Evolutionary conservation across 441 rosid genomes (phyloP).

Genomic region (Mallotus japonicus): DNA sequence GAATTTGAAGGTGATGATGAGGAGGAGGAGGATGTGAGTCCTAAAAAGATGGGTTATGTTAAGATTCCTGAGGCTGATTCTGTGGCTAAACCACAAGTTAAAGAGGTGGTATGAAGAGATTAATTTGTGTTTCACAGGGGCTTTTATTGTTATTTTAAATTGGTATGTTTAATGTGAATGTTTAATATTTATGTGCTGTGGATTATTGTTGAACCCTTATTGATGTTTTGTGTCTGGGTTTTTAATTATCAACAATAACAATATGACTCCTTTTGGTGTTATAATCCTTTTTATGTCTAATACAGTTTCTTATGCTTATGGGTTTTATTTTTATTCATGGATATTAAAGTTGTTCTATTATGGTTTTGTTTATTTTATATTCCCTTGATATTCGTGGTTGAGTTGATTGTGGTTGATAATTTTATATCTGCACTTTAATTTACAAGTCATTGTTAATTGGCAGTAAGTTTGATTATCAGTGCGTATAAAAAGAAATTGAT

Average conservation of each 20-base stretch:
- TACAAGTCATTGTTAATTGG: neutral
- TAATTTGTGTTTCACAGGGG: neutral
- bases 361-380: neutral
- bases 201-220: slow-evolving; percentile 12
- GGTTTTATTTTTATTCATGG: too few species aligned
- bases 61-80: slow-evolving; percentile 53
- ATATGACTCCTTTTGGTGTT: neutral
- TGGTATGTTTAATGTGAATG: neutral
- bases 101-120: slow-evolving; percentile 45
- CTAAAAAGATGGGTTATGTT: slow-evolving; percentile 47
- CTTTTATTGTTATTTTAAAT: neutral
- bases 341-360: too few species aligned
- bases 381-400: neutral
- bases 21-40: slow-evolving; percentile 18
- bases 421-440: neutral
- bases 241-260: slow-evolving; percentile 15
- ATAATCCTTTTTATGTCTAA: neutral
- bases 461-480: neutral
- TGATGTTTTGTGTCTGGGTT: neutral
- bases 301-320: neutral
- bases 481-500: neutral
- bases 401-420: neutral
- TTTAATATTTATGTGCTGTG: neutral
- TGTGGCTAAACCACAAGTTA: slow-evolving; percentile 32
- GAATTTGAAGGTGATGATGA: slow-evolving; percentile 23